Conservation (phyloP, 2,329 filamentous ascomycete genomes). For the Venturia effusa region DNA sequence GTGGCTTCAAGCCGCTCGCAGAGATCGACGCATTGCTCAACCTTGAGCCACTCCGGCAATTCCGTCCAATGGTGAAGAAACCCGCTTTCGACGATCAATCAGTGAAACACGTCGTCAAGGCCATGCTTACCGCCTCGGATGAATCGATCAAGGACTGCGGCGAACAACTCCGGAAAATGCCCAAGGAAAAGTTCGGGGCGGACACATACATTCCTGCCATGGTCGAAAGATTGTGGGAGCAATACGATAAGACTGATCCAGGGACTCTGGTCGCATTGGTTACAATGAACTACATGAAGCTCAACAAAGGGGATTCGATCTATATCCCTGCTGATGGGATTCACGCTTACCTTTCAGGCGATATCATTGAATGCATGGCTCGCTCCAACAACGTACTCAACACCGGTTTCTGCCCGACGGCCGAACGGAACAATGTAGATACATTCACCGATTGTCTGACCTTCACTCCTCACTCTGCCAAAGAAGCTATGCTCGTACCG, state of each 20-base stretch:
- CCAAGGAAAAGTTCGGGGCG: constrained; percentile 38
- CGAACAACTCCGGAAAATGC: constrained; percentile 38
- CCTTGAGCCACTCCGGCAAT: constrained; percentile 42
- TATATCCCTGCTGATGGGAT: constrained; percentile 65
- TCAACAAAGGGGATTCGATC: constrained; percentile 55
- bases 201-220: constrained; percentile 53
- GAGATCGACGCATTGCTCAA: constrained; percentile 45
- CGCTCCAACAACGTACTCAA: constrained; percentile 65
- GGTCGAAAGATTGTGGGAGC: constrained; percentile 50
- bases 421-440: constrained; percentile 53
- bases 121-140: constrained; percentile 44
- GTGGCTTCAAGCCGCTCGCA: constrained; percentile 57
- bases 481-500: constrained; percentile 45
- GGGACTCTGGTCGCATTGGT: constrained; percentile 59
- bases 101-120: constrained; percentile 44
- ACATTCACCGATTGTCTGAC: constrained; percentile 52
- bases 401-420: constrained; percentile 59
- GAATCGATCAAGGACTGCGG: constrained; percentile 43
- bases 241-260: constrained; percentile 54
- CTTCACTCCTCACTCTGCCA: constrained; percentile 49
- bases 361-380: constrained; percentile 73
- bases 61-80: constrained; percentile 35
- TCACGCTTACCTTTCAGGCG: constrained; percentile 60
- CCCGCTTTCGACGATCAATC: constrained; percentile 45
- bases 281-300: constrained; percentile 62